Percentiles rank a stretch among this genome's conserved stretches.
These are phyloP conservation scores for Hansenula sp. DNA, from an alignment of 1,139 yeast genomes.

Conservation along the genomic window DNA sequence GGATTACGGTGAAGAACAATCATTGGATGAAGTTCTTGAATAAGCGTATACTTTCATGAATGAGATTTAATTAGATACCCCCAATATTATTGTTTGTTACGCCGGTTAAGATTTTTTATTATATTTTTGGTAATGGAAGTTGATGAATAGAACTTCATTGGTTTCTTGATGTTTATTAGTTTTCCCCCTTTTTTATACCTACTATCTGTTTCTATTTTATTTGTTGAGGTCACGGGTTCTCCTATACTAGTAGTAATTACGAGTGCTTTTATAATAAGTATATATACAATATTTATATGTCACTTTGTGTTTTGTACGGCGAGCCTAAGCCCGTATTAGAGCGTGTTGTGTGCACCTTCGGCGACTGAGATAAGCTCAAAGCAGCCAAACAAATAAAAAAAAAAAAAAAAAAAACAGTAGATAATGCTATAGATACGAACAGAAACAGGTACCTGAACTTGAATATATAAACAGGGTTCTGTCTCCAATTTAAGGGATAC, in stretches of 20 bases:
- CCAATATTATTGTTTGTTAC: not conserved
- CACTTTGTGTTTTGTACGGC: too few species aligned
- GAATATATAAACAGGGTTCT: too few species aligned
- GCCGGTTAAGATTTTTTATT: not conserved
- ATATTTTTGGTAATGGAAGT: conserved; percentile 1
- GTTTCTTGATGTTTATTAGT: conserved; percentile 1
- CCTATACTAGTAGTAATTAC: not conserved
- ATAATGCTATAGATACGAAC: too few species aligned
- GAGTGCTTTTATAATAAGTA: too few species aligned
- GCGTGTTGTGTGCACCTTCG: too few species aligned
- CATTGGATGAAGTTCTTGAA: conserved; percentile 25
- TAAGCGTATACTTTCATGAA: conserved; percentile 6
- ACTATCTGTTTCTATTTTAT: conserved; percentile 2
- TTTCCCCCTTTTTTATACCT: conserved; percentile 1
- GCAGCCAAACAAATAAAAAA: too few species aligned
- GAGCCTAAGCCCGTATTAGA: too few species aligned
- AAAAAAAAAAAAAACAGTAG: too few species aligned
- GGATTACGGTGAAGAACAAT: conserved; percentile 35
- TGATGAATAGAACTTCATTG: conserved; percentile 2
- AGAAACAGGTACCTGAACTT: too few species aligned
- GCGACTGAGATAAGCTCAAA: too few species aligned
- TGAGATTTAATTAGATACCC: not conserved
- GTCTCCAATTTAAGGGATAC: too few species aligned
- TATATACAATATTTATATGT: too few species aligned
- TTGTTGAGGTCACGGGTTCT: not conserved